phyloP scores from a whole-genome alignment of 2,329 filamentous ascomycete genomes.

The Mycosphaerella arachidis region DNA sequence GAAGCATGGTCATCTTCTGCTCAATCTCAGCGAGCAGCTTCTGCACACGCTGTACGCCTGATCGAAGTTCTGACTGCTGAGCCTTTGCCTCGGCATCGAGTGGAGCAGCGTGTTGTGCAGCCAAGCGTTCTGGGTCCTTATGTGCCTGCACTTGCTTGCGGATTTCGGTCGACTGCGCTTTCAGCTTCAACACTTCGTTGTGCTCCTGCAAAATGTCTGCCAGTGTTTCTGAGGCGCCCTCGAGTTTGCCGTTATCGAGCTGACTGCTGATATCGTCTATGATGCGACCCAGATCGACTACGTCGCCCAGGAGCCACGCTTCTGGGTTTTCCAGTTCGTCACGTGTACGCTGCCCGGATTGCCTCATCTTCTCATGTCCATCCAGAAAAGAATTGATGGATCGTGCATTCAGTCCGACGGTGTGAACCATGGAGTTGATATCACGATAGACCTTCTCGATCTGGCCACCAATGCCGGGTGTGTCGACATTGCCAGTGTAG shows the following conservation, averaged over 20 bases:
- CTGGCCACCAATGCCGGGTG: constrained; percentile 42
- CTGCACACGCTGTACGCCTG: constrained; percentile 68
- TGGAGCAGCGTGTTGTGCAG: constrained; percentile 64
- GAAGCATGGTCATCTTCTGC: constrained; percentile 71
- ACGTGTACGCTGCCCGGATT: constrained; percentile 51
- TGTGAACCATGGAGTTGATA: constrained; percentile 92
- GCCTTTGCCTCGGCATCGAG: constrained; percentile 79
- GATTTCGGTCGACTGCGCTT: constrained; percentile 72
- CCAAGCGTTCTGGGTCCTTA: constrained; percentile 62
- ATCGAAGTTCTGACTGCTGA: constrained; percentile 78
- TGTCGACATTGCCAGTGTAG: constrained; percentile 38
- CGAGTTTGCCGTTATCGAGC: constrained; percentile 64
- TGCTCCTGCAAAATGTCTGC: constrained; percentile 60
- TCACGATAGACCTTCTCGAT: constrained; percentile 62
- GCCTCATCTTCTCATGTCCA: constrained; percentile 58
- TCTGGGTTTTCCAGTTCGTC: constrained; percentile 54
- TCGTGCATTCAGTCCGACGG: constrained; percentile 79
- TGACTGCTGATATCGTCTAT: constrained; percentile 56
- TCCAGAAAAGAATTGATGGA: constrained; percentile 57
- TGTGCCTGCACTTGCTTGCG: constrained; percentile 68
- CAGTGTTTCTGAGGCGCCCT: constrained; percentile 64
- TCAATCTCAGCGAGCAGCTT: constrained; percentile 73
- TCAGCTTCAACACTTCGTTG: constrained; percentile 66
- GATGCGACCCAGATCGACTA: constrained; percentile 57
- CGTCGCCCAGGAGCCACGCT: constrained; percentile 71